A percentile compares a stretch with the other conserved stretches of the same genome.
phyloP scores from a whole-genome alignment of 2,329 filamentous ascomycete genomes.

The Cladophialophora exuberans region DNA sequence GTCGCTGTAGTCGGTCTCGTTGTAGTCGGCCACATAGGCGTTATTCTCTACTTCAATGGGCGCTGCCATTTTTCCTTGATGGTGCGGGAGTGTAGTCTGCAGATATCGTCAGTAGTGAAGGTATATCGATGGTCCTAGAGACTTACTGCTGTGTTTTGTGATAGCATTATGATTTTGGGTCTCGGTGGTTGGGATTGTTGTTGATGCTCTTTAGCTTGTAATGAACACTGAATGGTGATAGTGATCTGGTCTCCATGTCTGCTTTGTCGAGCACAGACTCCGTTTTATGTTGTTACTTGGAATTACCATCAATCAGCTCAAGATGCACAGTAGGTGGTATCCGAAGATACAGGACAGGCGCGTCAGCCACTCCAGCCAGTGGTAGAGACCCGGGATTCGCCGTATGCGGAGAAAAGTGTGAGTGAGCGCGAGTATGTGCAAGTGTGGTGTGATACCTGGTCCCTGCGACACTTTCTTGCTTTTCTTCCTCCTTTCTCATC shows the following conservation, averaged over 20 bases:
- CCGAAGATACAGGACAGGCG: too few relatives aligned
- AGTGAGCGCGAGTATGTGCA: too few relatives aligned
- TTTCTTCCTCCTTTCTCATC: too few relatives aligned
- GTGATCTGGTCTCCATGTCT: background rate
- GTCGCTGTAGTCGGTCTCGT: constrained; percentile 27
- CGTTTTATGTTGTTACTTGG: constrained; percentile 1
- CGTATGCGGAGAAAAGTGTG: background rate
- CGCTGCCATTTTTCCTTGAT: background rate
- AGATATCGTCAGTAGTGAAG: too few relatives aligned
- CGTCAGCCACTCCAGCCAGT: too few relatives aligned
- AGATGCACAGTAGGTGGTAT: too few relatives aligned
- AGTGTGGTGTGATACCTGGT: too few relatives aligned
- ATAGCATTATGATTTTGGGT: too few relatives aligned
- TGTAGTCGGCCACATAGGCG: constrained; percentile 24
- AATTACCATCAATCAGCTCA: background rate
- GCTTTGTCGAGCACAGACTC: too few relatives aligned
- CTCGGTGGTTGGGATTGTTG: background rate
- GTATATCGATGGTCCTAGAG: too few relatives aligned
- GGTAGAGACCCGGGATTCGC: constrained; percentile 14
- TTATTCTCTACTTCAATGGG: constrained; percentile 16
- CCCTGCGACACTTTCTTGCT: too few relatives aligned
- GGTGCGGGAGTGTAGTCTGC: background rate
- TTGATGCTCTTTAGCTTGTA: background rate
- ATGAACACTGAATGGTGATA: background rate
- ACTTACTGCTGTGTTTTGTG: too few relatives aligned